Evolutionary conservation across 495 filamentous ascomycete species (phyloP).

Genomic region (Margaritispora aquatica): DNA sequence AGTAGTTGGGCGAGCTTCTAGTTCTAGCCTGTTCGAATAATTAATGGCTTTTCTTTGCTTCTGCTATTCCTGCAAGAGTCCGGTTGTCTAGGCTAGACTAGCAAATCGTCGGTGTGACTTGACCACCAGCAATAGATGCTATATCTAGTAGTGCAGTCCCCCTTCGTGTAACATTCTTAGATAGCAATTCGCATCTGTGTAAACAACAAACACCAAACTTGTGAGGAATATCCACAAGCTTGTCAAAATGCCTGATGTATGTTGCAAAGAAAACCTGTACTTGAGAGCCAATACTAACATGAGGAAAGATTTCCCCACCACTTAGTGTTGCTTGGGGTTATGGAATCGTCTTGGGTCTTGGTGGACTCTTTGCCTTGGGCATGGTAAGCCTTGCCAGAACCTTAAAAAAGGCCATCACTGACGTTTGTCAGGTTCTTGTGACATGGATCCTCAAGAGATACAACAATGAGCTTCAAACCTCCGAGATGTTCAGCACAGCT

Average conservation of each 20-base stretch:
- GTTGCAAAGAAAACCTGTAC: neutral
- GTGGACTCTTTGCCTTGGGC: constrained; percentile 67
- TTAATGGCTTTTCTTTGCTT: neutral
- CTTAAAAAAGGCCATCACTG: constrained; percentile 1
- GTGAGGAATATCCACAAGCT: neutral
- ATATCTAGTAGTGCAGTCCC: constrained; percentile 1
- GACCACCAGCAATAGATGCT: neutral
- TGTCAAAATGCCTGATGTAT: neutral
- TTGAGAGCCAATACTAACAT: neutral
- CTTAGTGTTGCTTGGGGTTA: constrained; percentile 70
- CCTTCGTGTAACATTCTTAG: neutral
- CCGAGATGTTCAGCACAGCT: constrained; percentile 95
- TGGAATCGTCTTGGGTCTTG: constrained; percentile 75
- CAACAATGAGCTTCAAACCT: constrained; percentile 91
- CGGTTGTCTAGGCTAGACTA: neutral
- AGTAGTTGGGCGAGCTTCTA: neutral
- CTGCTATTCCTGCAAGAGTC: neutral
- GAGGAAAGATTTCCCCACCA: constrained; percentile 38
- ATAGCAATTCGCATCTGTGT: constrained; percentile 5
- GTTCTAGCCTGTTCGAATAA: neutral
- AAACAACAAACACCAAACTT: neutral
- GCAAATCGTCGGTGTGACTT: neutral
- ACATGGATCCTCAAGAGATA: constrained; percentile 80
- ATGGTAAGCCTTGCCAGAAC: constrained; percentile 50
- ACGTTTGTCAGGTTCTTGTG: constrained; percentile 47